A percentile compares a stretch with the other conserved stretches of the same genome.
phyloP scores from a whole-genome alignment of 2,329 filamentous ascomycete genomes.

The Cryphonectria naterciae region DNA sequence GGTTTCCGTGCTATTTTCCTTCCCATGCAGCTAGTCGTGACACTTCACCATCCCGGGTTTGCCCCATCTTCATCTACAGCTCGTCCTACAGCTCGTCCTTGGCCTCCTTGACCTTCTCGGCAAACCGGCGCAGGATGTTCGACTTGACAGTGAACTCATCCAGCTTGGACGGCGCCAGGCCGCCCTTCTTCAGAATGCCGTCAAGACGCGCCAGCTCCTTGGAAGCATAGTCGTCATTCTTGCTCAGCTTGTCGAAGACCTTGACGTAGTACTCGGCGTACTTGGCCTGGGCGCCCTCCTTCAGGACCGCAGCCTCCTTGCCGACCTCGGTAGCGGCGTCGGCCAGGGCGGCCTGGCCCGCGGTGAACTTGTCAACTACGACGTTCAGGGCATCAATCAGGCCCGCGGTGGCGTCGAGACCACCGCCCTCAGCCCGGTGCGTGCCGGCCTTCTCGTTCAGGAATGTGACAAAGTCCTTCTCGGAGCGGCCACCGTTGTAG shows the following conservation, averaged over 20 bases:
- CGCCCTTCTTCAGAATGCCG: slow-evolving; percentile 82
- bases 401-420: slow-evolving; percentile 77
- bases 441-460: slow-evolving; percentile 90
- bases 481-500: slow-evolving; percentile 77
- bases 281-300: slow-evolving; percentile 67
- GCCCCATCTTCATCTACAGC: neutral
- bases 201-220: slow-evolving; percentile 86
- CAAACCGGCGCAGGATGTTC: slow-evolving; percentile 85
- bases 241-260: slow-evolving; percentile 81
- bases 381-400: slow-evolving; percentile 79
- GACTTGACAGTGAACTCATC: slow-evolving; percentile 85
- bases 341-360: slow-evolving; percentile 59
- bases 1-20: neutral
- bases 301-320: slow-evolving; percentile 68
- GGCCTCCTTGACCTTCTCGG: slow-evolving; percentile 56
- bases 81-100: slow-evolving; percentile 72
- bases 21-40: neutral
- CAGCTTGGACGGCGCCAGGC: slow-evolving; percentile 80
- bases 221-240: slow-evolving; percentile 76
- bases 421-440: slow-evolving; percentile 79
- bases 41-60: too few relatives aligned
- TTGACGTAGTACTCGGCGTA: slow-evolving; percentile 94
- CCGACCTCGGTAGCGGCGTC: slow-evolving; percentile 72
- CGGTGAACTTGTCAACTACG: slow-evolving; percentile 74
- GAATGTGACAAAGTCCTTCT: slow-evolving; percentile 77